A percentile compares a stretch with the other conserved stretches of the same genome.
Conservation (phyloP, 2,329 filamentous ascomycete genomes). For the Dactylellina sp. region DNA sequence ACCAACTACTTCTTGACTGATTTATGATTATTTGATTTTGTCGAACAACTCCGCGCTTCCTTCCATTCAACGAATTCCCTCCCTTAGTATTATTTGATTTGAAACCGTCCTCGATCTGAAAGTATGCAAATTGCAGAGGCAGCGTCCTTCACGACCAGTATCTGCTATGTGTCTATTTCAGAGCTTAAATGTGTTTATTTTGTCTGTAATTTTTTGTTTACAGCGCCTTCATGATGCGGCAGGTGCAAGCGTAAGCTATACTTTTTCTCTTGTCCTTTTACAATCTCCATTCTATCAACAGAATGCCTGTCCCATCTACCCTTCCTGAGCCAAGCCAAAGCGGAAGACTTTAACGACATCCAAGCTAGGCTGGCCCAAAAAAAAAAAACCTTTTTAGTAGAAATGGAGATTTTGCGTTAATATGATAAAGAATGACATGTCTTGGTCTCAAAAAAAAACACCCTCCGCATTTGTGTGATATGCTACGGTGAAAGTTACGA, state of each 20-base stretch:
- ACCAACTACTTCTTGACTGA: too few relatives aligned
- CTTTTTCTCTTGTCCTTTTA: constrained; percentile 3
- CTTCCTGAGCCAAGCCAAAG: constrained; percentile 10
- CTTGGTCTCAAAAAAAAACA: too few relatives aligned
- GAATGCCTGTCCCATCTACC: constrained; percentile 21
- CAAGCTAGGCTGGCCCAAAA: constrained; percentile 12
- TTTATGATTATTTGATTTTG: not conserved
- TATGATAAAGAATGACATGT: too few relatives aligned
- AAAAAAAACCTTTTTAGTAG: not conserved
- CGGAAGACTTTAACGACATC: constrained; percentile 27
- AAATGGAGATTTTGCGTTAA: not conserved
- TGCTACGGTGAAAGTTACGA: too few relatives aligned
- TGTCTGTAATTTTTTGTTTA: too few relatives aligned
- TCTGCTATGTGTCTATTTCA: constrained; percentile 3
- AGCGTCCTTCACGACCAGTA: constrained; percentile 20
- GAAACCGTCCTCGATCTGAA: too few relatives aligned
- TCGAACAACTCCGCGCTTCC: not conserved
- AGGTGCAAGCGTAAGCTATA: constrained; percentile 7
- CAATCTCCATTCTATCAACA: constrained; percentile 16
- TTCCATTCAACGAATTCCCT: too few relatives aligned
- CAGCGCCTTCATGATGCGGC: not conserved
- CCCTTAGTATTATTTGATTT: too few relatives aligned
- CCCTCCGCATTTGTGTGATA: too few relatives aligned
- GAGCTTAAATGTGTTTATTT: not conserved
- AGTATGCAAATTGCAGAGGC: not conserved